Percentiles rank a stretch among this genome's conserved stretches.
phyloP scores from a whole-genome alignment of 2,329 filamentous ascomycete species.

The Raffaelea albimanens region DNA sequence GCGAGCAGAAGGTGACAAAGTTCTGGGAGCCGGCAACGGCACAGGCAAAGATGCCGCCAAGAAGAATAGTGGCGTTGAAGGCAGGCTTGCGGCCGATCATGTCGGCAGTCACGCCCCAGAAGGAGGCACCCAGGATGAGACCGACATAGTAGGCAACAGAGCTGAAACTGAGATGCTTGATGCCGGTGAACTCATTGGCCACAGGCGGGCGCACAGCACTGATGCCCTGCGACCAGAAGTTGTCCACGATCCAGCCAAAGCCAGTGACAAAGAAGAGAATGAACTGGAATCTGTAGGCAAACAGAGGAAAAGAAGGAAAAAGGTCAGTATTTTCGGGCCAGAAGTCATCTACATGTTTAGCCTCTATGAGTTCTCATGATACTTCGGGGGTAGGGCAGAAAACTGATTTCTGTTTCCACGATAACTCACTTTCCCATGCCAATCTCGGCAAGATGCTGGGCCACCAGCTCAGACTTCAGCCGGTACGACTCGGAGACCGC shows the following conservation, averaged over 20 bases:
- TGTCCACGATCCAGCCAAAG: conserved; percentile 36
- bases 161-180: conserved; percentile 18
- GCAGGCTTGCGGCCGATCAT: conserved; percentile 25
- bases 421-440: conserved; percentile 8
- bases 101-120: conserved; percentile 29
- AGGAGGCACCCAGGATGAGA: conserved; percentile 33
- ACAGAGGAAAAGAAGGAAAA: background rate
- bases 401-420: too few relatives aligned
- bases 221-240: conserved; percentile 28
- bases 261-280: conserved; percentile 35
- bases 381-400: too few relatives aligned
- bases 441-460: conserved; percentile 6
- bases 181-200: conserved; percentile 22
- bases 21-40: conserved; percentile 47
- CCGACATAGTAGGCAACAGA: conserved; percentile 30
- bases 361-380: too few relatives aligned
- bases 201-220: conserved; percentile 23
- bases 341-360: too few relatives aligned
- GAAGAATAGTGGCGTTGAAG: conserved; percentile 34
- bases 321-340: too few relatives aligned
- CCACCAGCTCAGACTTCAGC: conserved; percentile 11
- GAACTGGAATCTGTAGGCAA: conserved; percentile 15
- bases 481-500: conserved; percentile 9
- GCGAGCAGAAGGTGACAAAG: conserved; percentile 38
- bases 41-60: conserved; percentile 44